Evolutionary conservation across 208 protist genomes (phyloP).

Genomic region (Leishmania major): DNA sequence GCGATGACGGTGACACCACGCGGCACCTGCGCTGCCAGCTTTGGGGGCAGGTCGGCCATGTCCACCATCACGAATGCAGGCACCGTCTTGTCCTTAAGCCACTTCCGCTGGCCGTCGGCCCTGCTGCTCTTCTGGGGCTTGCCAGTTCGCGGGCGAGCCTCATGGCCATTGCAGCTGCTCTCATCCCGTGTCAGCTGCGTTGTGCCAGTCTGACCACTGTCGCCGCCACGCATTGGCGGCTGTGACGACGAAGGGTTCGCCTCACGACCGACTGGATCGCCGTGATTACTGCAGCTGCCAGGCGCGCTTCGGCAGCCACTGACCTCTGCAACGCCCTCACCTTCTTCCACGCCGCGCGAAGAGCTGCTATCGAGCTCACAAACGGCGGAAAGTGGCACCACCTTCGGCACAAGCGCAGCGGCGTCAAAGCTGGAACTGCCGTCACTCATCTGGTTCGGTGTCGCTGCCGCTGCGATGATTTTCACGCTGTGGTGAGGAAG

Average conservation of each 20-base stretch:
- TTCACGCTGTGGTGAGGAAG: conserved; percentile 25
- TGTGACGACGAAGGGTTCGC: conserved; percentile 17
- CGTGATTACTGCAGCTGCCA: neutral
- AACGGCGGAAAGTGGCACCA: conserved; percentile 30
- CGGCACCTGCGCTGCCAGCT: conserved; percentile 30
- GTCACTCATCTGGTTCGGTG: neutral
- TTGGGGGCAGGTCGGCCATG: conserved; percentile 20
- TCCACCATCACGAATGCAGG: conserved; percentile 32
- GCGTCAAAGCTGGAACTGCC: neutral
- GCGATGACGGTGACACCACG: conserved; percentile 25
- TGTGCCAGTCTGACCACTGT: conserved; percentile 4
- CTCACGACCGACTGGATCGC: conserved; percentile 2
- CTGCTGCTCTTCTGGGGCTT: neutral
- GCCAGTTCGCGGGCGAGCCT: neutral
- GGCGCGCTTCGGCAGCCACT: conserved; percentile 3
- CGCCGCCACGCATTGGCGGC: conserved; percentile 1
- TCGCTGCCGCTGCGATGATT: conserved; percentile 6
- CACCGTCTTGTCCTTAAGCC: neutral
- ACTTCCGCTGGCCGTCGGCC: neutral
- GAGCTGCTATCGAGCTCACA: conserved; percentile 41
- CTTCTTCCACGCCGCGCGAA: conserved; percentile 23
- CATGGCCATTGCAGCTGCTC: neutral
- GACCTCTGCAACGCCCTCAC: conserved; percentile 7
- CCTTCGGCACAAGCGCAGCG: neutral
- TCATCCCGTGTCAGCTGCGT: conserved; percentile 1